A percentile compares a stretch with the other conserved stretches of the same genome.
These are phyloP conservation scores for Mycosarcoma mackinlayi DNA, from an alignment of 1,284 basidiomycete species.

Conservation along the genomic window DNA sequence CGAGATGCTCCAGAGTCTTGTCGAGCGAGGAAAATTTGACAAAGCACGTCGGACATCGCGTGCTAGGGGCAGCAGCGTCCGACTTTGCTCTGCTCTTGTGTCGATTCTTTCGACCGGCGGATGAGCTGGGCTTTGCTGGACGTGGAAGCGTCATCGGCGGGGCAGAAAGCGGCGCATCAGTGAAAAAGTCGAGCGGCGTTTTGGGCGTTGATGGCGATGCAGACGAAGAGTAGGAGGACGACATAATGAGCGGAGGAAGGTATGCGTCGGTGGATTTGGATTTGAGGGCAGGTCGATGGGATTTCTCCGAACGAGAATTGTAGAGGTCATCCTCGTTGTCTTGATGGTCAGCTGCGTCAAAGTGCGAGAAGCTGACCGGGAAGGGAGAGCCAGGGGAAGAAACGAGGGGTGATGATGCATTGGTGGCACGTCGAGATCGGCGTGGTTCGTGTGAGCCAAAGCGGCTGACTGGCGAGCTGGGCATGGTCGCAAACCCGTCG, in stretches of 20 bases:
- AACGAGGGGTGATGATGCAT: conserved; percentile 8
- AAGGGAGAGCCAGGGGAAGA: not conserved
- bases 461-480: conserved; percentile 16
- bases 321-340: conserved; percentile 21
- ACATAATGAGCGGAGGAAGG: conserved; percentile 11
- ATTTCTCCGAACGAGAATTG: conserved; percentile 5
- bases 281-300: not conserved
- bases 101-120: conserved; percentile 12
- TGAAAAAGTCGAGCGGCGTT: conserved; percentile 17
- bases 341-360: not conserved
- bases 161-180: conserved; percentile 11
- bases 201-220: conserved; percentile 20
- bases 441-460: not conserved
- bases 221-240: conserved; percentile 16
- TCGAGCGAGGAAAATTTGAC: conserved; percentile 31
- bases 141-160: conserved; percentile 9
- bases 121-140: conserved; percentile 7
- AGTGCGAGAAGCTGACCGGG: conserved; percentile 13
- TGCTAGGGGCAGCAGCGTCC: conserved; percentile 22
- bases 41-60: conserved; percentile 41
- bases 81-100: conserved; percentile 26
- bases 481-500: conserved; percentile 19
- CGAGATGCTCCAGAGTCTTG: conserved; percentile 31
- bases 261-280: conserved; percentile 5
- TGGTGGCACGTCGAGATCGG: conserved; percentile 14